Conservation (phyloP, 2,329 filamentous ascomycete genomes). For the Aspergillus hortae region DNA sequence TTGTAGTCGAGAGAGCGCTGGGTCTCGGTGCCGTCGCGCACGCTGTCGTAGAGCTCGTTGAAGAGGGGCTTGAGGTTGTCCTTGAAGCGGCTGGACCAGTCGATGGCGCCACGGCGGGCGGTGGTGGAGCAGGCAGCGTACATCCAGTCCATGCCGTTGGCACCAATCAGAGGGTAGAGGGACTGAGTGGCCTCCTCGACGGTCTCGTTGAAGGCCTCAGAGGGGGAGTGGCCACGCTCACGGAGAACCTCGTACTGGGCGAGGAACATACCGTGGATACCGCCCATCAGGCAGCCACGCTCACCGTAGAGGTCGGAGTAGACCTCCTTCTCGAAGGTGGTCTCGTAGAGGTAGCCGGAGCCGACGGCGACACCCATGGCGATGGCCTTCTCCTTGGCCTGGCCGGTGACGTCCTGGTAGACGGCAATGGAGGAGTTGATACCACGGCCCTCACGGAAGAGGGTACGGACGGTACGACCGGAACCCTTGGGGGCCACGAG, state of each 20-base stretch:
- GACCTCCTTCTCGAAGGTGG: conserved; percentile 99
- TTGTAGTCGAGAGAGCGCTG: conserved; percentile 97
- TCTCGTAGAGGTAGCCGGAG: conserved; percentile 99
- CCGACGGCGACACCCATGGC: conserved; percentile 96
- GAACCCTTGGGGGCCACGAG: conserved; percentile 99
- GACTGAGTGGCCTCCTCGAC: conserved; percentile 99
- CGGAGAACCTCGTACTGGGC: conserved; percentile 99
- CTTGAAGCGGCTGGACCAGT: conserved; percentile 98
- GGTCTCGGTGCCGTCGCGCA: conserved; percentile 89
- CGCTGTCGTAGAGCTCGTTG: conserved; percentile 92
- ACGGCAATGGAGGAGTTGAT: conserved; percentile 99
- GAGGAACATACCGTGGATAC: conserved; percentile 99
- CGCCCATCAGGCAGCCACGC: conserved; percentile 99
- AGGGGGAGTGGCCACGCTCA: conserved; percentile 95
- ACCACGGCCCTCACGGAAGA: conserved; percentile 98
- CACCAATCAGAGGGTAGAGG: conserved; percentile 94
- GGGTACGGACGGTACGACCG: conserved; percentile 94
- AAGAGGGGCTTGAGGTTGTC: conserved; percentile 97
- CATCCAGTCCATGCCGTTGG: conserved; percentile 99
- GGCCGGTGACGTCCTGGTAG: conserved; percentile 96
- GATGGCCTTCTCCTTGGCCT: conserved; percentile 96
- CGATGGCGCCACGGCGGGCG: conserved; percentile 94
- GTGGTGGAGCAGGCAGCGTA: conserved; percentile 99
- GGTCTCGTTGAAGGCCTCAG: conserved; percentile 99
- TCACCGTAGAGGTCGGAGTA: conserved; percentile 99